A percentile compares a stretch with the other conserved stretches of the same genome.
phyloP scores from a whole-genome alignment of 1,284 basidiomycete species.

The Malassezia sp. region DNA sequence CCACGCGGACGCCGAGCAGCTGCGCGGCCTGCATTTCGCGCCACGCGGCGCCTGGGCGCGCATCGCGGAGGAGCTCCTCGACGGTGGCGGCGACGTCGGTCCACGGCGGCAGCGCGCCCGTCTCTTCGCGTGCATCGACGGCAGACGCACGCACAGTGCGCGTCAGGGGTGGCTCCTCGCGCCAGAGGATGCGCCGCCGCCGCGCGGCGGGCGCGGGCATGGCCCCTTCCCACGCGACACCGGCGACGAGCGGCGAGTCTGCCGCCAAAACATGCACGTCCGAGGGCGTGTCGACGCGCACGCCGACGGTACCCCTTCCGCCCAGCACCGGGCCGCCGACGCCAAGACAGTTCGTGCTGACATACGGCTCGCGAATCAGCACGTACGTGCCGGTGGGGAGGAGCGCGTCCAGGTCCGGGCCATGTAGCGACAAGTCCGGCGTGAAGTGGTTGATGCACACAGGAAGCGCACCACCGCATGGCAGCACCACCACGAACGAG shows the following conservation, averaged over 20 bases:
- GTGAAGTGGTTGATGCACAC: constrained; percentile 40
- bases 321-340: constrained; percentile 32
- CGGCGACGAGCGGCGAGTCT: constrained; percentile 8
- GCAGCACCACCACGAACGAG: constrained; percentile 29
- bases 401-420: constrained; percentile 18
- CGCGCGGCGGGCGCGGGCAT: constrained; percentile 3
- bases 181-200: constrained; percentile 9
- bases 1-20: not conserved
- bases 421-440: constrained; percentile 22
- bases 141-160: not conserved
- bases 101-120: not conserved
- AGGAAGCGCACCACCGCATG: constrained; percentile 25
- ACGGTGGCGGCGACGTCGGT: not conserved
- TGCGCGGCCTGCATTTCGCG: constrained; percentile 12
- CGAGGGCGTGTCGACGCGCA: constrained; percentile 41
- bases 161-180: constrained; percentile 29
- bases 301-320: constrained; percentile 26
- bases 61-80: not conserved
- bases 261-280: constrained; percentile 31
- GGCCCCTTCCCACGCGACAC: constrained; percentile 16
- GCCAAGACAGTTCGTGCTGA: constrained; percentile 32
- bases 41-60: constrained; percentile 15
- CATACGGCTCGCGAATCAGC: constrained; percentile 38
- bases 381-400: constrained; percentile 35
- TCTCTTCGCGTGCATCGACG: not conserved